These are phyloP conservation scores for Oryza brachyantha DNA, from an alignment of 176 grass and related monocot species.

Conservation along the genomic window DNA sequence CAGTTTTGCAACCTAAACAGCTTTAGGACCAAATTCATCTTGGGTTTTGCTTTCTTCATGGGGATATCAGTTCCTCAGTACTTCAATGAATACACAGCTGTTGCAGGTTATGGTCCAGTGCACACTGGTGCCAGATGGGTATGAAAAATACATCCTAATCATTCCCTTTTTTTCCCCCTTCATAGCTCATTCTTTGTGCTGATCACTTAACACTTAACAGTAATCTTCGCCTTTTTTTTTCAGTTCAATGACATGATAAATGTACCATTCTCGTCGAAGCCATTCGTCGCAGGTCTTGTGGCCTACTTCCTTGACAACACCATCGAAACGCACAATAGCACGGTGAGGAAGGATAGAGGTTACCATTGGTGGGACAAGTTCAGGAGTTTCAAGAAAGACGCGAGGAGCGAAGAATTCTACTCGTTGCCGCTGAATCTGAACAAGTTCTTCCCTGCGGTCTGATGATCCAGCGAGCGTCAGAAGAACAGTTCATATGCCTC, in stretches of 20 bases:
- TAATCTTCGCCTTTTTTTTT: background rate
- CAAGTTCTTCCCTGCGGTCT: conserved; percentile 73
- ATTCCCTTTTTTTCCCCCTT: background rate
- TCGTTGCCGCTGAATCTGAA: conserved; percentile 76
- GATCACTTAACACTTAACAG: background rate
- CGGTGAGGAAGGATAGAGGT: conserved; percentile 70
- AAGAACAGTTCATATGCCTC: background rate
- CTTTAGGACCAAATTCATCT: conserved; percentile 92
- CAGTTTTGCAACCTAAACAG: conserved; percentile 94
- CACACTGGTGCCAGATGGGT: conserved; percentile 92
- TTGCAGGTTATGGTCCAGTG: conserved; percentile 78
- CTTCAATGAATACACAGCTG: conserved; percentile 86
- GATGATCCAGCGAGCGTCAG: conserved; percentile 22
- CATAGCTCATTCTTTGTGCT: background rate
- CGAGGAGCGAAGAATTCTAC: conserved; percentile 86
- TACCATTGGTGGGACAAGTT: conserved; percentile 86
- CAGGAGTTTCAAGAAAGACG: conserved; percentile 65
- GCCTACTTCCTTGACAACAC: conserved; percentile 89
- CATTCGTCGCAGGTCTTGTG: conserved; percentile 69
- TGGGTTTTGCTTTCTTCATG: conserved; percentile 88
- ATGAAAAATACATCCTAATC: conserved; percentile 13
- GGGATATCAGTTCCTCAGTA: conserved; percentile 91
- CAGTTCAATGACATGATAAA: conserved; percentile 98
- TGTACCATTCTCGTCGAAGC: conserved; percentile 81
- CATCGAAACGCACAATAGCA: conserved; percentile 36